phyloP scores from a whole-genome alignment of 129 eudicot genomes.

The Helianthus tuberosus region DNA sequence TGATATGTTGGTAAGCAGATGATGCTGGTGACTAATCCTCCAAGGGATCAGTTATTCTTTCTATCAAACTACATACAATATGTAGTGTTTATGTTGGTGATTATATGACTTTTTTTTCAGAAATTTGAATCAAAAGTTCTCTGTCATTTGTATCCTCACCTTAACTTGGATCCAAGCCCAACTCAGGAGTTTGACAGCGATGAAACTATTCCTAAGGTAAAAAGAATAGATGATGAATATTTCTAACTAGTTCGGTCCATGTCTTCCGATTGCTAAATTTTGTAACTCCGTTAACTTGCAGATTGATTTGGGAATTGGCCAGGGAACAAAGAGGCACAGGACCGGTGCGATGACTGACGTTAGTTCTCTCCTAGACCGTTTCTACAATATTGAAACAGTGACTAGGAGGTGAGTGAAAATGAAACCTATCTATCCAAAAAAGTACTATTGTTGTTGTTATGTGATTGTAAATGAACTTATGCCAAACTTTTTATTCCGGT shows the following conservation, averaged over 20 bases:
- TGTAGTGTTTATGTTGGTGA: background rate
- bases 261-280: background rate
- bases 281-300: background rate
- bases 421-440: too few species aligned
- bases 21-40: too few species aligned
- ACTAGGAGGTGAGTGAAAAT: too few species aligned
- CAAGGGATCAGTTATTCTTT: background rate
- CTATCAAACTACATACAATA: background rate
- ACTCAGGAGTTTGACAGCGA: background rate
- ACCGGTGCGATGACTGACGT: background rate
- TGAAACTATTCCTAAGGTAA: background rate
- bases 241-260: background rate
- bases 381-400: too few species aligned
- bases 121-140: background rate
- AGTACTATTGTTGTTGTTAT: too few species aligned
- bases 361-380: too few species aligned
- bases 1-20: constrained; percentile 8
- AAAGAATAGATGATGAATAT: background rate
- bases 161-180: constrained; percentile 5
- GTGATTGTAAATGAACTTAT: too few species aligned
- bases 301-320: constrained; percentile 7
- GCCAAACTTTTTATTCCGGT: too few species aligned
- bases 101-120: background rate
- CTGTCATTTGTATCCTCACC: background rate
- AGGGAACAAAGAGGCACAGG: background rate